Percentiles rank a stretch among this genome's conserved stretches.
Evolutionary conservation across 305 asterid genomes (phyloP).

Genomic region (Fraxinus latifolia): DNA sequence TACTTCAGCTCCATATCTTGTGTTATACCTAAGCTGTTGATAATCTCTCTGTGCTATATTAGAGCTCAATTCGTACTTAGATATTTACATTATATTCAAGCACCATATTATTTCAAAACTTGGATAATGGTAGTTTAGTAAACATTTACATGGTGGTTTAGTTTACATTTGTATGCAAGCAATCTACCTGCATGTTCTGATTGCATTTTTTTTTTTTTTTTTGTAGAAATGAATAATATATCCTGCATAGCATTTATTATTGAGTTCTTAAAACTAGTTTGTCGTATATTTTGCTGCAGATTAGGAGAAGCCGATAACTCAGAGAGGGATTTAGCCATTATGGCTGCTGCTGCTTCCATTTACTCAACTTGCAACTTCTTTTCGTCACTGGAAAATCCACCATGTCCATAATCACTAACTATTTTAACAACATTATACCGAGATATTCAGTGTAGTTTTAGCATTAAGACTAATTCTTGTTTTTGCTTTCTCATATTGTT

Average conservation of each 20-base stretch:
- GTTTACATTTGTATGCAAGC: not conserved
- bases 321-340: conserved; percentile 60
- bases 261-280: not conserved
- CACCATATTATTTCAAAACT: not conserved
- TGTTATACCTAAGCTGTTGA: not conserved
- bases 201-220: not conserved
- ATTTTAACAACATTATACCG: not conserved
- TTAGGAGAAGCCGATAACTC: conserved; percentile 35
- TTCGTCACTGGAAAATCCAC: conserved; percentile 49
- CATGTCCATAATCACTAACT: conserved; percentile 32
- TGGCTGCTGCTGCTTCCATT: conserved; percentile 92
- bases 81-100: not conserved
- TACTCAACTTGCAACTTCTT: conserved; percentile 85
- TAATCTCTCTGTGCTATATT: not conserved
- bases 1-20: not conserved
- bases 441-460: conserved; percentile 5
- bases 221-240: not conserved
- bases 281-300: conserved; percentile 36
- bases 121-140: not conserved
- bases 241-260: not conserved
- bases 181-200: not conserved
- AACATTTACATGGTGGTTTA: not conserved
- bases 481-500: not conserved
- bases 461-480: not conserved
- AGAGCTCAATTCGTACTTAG: not conserved